Base-by-base conservation (phyloP, 179 eudicot species). In the Gypsophila paniculata region DNA sequence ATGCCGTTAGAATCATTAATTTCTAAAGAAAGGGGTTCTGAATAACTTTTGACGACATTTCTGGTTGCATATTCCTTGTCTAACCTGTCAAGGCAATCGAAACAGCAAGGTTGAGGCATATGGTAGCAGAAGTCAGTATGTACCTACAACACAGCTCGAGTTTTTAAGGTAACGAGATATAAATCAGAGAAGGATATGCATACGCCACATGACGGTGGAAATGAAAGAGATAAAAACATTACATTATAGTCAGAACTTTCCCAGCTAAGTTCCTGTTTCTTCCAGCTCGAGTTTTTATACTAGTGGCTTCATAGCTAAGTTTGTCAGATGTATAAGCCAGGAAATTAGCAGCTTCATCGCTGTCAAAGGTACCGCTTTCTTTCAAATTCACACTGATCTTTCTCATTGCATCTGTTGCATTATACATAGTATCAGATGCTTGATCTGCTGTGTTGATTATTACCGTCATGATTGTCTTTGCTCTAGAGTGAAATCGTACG, bases 361-460 rank as follows among this genome's bases (percentile, higher is more conserved):
- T 74, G 5, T 65, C 71, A 46, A 67, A 48, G 60, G 73, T 58
- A 25, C 77, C 70, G 6, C 55, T 68, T 32, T 78, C 64, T 54
- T 71, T 64, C 46, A 79, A 72, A 34, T 68, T 77, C 62, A 25
- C 74, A 58, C 82, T 75, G 65, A 89, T 85, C 68, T 69, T 49
- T 69, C 69, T 86, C 89, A 90, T 82, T 53, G 91, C 86, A 71
- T 78, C 83, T 2, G 96, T 87, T 42, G 89, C 85, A 72, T 83
- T 79, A 71, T 83, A 80, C 77, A 90, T 85, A 21, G 93, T 84
- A 44, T 79, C 70, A 2, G 96, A 76, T 72, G 96, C 94, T 3
- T 79, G 80, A 74, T 90, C 85, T 7, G 93, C 94, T 4, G 93
- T 84, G 67, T 82, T 78, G 22, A 87, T 84, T 51, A 90, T 76